Evolutionary conservation across 1,139 yeast species (phyloP), one percentile per base, ranked within the genome.

Genomic region (Nakaseomyces kungkrabaensis): DNA sequence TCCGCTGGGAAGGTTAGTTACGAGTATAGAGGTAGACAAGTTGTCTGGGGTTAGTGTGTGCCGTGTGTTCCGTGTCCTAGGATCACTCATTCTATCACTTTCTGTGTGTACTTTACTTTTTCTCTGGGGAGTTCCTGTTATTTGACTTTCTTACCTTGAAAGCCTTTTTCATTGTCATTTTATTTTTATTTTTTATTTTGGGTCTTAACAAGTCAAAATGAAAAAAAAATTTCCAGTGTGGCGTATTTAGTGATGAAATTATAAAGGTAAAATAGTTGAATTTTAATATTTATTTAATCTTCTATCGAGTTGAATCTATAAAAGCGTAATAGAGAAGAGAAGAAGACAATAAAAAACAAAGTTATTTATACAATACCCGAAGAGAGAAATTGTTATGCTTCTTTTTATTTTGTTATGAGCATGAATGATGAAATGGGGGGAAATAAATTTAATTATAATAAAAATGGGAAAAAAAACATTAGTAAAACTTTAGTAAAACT

Each of bases 21-120:
- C 49, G 38, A 58, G 62, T 26, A 64, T 57, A 3, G 66, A 53
- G 8, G 66, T 57, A 10, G 65, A 57, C 25, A 64, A 53, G 33
- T 58, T 59, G 8, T 56, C 65, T 9, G 66, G 62, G 17, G 67
- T 63, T 49, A 63, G 49, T 13, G 49, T 41, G 54, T 64, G 68
- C 46, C 66, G 60, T 6, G 56, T 51, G 33, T 51, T 61, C 48
- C 68, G 56, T 27, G 56, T 58, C 46, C 68, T 57, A 29, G 68
- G 68, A 54, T 64, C 68, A 8, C 57, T 52, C 61, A 59, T 59
- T 40, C 9, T 44, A 13, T 34, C 25, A 6, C 7, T 22, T 13
- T 13, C 8, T 13, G 7, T n/a, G 37, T 6, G 6, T 45, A 4
- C n/a, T n/a, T n/a, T 10, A 31, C n/a, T 3, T n/a, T n/a, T 33